Evolutionary conservation across 208 protist species (phyloP).

Genomic region (Vickermania ingenoplastis): DNA sequence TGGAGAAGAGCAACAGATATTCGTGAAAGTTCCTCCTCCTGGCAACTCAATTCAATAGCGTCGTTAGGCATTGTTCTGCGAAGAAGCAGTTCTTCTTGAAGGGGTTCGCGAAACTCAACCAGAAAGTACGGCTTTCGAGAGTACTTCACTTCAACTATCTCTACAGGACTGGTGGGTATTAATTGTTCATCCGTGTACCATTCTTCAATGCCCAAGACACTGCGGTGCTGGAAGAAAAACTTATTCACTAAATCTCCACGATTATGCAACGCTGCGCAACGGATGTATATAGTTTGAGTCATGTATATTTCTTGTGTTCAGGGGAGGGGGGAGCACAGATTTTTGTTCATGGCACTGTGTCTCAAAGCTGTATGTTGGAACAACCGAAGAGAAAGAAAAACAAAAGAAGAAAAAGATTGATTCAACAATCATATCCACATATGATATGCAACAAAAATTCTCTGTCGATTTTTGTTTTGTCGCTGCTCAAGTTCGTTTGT

Average conservation of each 20-base stretch:
- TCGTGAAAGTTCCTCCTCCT: neutral
- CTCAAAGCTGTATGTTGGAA: too few relatives aligned
- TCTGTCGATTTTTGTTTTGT: too few relatives aligned
- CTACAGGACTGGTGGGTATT: conserved; percentile 22
- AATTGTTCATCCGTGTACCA: conserved; percentile 35
- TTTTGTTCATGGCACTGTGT: too few relatives aligned
- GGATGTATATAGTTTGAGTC: conserved; percentile 51
- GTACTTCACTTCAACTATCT: conserved; percentile 50
- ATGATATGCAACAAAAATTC: too few relatives aligned
- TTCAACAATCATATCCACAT: too few relatives aligned
- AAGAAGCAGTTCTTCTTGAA: conserved; percentile 19
- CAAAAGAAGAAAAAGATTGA: too few relatives aligned
- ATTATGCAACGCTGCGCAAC: conserved; percentile 35
- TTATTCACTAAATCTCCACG: conserved; percentile 65
- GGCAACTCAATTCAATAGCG: too few relatives aligned
- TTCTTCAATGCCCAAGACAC: conserved; percentile 21
- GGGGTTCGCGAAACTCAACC: conserved; percentile 58
- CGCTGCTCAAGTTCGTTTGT: too few relatives aligned
- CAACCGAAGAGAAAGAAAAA: too few relatives aligned
- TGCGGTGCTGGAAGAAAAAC: conserved; percentile 45
- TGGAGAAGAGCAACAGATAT: conserved; percentile 10
- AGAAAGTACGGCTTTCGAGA: conserved; percentile 79
- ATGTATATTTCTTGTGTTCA: too few relatives aligned
- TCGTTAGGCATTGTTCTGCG: too few relatives aligned
- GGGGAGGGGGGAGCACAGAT: too few relatives aligned